Evolutionary conservation across 495 filamentous ascomycete genomes (phyloP).

Genomic region (Staphylotrichum tortipilum): DNA sequence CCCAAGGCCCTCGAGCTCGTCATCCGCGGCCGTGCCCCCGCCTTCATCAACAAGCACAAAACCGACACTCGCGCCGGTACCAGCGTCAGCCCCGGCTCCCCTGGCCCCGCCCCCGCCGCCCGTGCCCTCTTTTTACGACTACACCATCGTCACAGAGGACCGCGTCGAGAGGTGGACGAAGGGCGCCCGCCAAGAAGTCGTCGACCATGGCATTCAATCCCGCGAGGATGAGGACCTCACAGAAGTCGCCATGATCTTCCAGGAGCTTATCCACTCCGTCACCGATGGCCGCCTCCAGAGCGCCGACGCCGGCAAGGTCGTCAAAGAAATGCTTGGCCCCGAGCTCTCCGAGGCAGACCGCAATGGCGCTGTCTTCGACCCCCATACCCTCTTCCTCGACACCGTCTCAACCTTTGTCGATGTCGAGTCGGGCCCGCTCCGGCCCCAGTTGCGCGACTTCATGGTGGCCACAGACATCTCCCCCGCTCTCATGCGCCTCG

Average conservation of each 20-base stretch:
- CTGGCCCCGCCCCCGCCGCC: slow-evolving; percentile 18
- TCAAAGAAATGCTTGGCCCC: slow-evolving; percentile 65
- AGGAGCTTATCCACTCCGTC: slow-evolving; percentile 71
- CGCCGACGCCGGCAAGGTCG: slow-evolving; percentile 57
- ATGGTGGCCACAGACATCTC: slow-evolving; percentile 64
- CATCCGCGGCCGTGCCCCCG: slow-evolving; percentile 26
- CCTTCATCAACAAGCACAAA: background rate
- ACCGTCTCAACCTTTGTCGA: slow-evolving; percentile 67
- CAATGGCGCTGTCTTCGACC: slow-evolving; percentile 42
- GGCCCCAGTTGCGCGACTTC: slow-evolving; percentile 43
- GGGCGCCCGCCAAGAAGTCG: slow-evolving; percentile 42
- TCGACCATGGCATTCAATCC: slow-evolving; percentile 45
- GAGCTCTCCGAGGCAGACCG: slow-evolving; percentile 38
- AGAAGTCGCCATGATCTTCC: slow-evolving; percentile 62
- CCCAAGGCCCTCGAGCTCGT: slow-evolving; percentile 37
- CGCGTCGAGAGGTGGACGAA: slow-evolving; percentile 38
- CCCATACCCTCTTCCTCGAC: slow-evolving; percentile 69
- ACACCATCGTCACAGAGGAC: slow-evolving; percentile 40
- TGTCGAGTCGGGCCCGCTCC: slow-evolving; percentile 44
- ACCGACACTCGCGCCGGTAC: background rate
- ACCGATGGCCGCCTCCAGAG: slow-evolving; percentile 59
- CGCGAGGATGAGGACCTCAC: slow-evolving; percentile 56
- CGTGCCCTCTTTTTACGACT: slow-evolving; percentile 36
- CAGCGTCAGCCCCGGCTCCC: slow-evolving; percentile 3
- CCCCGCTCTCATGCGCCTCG: slow-evolving; percentile 61